A percentile compares a stretch with the other conserved stretches of the same genome.
Evolutionary conservation across 2,329 filamentous ascomycete species (phyloP).

Genomic region (Fusarium buharicum): DNA sequence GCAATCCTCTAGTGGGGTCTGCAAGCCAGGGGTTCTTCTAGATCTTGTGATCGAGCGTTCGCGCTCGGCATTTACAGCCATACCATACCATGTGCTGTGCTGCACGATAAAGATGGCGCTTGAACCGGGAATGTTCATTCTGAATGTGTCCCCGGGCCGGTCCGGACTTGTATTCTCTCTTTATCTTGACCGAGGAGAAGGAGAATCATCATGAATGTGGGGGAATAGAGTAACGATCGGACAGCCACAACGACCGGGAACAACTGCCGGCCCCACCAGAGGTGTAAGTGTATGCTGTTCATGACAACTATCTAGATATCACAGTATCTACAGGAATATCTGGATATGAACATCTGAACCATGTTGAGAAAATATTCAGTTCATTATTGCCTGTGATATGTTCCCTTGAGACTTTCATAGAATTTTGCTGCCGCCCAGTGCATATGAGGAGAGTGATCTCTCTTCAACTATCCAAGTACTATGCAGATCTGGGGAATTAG

Average conservation of each 20-base stretch:
- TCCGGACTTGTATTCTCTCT: conserved; percentile 13
- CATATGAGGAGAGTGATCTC: background rate
- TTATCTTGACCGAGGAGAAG: conserved; percentile 10
- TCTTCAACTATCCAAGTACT: background rate
- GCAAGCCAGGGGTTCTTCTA: conserved; percentile 18
- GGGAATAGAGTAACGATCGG: background rate
- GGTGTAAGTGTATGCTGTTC: conserved; percentile 1
- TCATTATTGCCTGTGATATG: no score
- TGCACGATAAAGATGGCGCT: background rate
- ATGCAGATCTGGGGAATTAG: background rate
- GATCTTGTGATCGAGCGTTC: conserved; percentile 33
- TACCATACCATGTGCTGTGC: background rate
- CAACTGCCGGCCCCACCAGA: conserved; percentile 39
- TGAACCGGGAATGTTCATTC: conserved; percentile 6
- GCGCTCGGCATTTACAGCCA: conserved; percentile 27
- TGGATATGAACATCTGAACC: no score
- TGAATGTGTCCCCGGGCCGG: conserved; percentile 24
- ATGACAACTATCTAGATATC: background rate
- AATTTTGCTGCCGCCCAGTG: no score
- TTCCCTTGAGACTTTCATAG: no score
- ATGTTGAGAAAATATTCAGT: background rate
- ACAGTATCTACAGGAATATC: no score
- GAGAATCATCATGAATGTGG: conserved; percentile 12
- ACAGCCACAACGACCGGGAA: conserved; percentile 39
- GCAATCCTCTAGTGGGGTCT: conserved; percentile 1